phyloP scores from a whole-genome alignment of 495 filamentous ascomycete genomes.

The Talaromyces wortmannii region DNA sequence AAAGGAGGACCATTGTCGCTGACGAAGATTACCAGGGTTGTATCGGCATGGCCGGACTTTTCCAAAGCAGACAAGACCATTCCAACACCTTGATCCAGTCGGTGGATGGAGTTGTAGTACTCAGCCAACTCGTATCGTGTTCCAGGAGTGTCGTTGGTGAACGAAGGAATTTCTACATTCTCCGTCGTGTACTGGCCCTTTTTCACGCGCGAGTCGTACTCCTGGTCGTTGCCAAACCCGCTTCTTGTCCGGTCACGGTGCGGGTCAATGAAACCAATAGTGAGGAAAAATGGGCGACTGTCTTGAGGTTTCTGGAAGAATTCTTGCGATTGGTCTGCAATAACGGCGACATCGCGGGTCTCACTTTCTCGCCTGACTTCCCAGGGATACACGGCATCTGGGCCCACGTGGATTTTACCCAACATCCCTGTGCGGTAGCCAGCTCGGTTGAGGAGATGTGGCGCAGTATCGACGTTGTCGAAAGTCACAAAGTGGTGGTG shows the following conservation, averaged over 20 bases:
- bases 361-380: slow-evolving; percentile 21
- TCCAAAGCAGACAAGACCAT: slow-evolving; percentile 23
- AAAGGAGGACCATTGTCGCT: slow-evolving; percentile 40
- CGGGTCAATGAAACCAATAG: slow-evolving; percentile 32
- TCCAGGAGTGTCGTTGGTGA: slow-evolving; percentile 23
- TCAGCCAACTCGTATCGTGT: slow-evolving; percentile 24
- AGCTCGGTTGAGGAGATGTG: slow-evolving; percentile 21
- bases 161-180: slow-evolving; percentile 24
- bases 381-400: slow-evolving; percentile 31
- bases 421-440: slow-evolving; percentile 37
- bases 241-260: slow-evolving; percentile 27
- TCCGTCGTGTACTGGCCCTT: slow-evolving; percentile 2
- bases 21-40: slow-evolving; percentile 32
- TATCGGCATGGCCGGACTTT: slow-evolving; percentile 12
- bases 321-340: slow-evolving; percentile 18
- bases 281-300: slow-evolving; percentile 23
- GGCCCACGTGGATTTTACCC: slow-evolving; percentile 41
- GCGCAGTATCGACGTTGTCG: slow-evolving; percentile 32
- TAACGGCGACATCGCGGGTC: slow-evolving; percentile 21
- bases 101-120: slow-evolving; percentile 30
- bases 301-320: slow-evolving; percentile 24
- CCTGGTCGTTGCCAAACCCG: slow-evolving; percentile 28
- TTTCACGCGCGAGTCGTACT: slow-evolving; percentile 4
- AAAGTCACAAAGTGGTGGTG: slow-evolving; percentile 29
- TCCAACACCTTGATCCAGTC: slow-evolving; percentile 31